Conservation (phyloP, 176 grass and related monocot genomes). For the Aegilops longissima region DNA sequence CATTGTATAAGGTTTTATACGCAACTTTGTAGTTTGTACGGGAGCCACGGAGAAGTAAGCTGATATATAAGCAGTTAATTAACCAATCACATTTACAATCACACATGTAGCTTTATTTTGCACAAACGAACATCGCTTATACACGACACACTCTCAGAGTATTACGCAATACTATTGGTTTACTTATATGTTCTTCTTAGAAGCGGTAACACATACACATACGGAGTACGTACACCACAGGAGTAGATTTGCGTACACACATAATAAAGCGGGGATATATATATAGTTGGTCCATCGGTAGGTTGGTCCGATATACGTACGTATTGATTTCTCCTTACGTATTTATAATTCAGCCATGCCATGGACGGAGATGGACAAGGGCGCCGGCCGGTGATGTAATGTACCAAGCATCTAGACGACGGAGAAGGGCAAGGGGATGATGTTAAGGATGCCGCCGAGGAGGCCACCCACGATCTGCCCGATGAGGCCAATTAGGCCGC, state of each 20-base stretch:
- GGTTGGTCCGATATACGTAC: background rate
- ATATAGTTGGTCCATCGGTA: background rate
- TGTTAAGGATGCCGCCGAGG: too few relatives aligned
- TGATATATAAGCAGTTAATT: too few relatives aligned
- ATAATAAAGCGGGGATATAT: background rate
- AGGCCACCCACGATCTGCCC: too few relatives aligned
- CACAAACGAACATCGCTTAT: background rate
- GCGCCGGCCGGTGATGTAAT: background rate
- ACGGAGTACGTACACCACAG: too few relatives aligned
- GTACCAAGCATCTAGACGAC: too few relatives aligned
- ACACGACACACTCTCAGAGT: background rate
- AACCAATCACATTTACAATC: background rate
- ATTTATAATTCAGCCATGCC: too few relatives aligned
- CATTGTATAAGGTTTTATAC: too few relatives aligned
- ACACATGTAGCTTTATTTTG: background rate
- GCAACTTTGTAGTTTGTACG: too few relatives aligned
- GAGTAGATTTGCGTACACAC: background rate
- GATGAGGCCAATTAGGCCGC: too few relatives aligned
- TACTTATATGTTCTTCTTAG: slow-evolving; percentile 5
- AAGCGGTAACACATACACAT: background rate
- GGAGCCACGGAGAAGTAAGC: too few relatives aligned
- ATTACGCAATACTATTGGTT: background rate
- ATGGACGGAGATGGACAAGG: slow-evolving; percentile 18
- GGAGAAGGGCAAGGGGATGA: too few relatives aligned
- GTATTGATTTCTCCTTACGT: too few relatives aligned